Conservation (phyloP, 306 rosid genomes). For the Casuarina glauca region DNA sequence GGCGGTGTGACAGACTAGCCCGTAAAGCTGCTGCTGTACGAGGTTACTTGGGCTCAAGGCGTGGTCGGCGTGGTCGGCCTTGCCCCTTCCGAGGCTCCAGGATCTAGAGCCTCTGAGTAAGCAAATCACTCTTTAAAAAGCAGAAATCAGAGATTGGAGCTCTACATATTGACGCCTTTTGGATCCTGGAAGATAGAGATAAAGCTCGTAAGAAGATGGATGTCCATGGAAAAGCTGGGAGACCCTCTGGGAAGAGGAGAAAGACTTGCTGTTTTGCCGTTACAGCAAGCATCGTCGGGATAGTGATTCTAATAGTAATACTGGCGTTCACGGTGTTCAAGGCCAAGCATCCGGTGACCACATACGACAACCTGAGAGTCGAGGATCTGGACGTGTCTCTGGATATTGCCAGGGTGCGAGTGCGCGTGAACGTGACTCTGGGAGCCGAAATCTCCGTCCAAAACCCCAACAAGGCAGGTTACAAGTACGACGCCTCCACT, state of each 20-base stretch:
- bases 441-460: conserved; percentile 33
- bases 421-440: conserved; percentile 51
- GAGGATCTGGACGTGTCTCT: conserved; percentile 32
- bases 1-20: no score
- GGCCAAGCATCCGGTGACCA: conserved; percentile 31
- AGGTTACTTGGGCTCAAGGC: no score
- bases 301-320: conserved; percentile 26
- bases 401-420: neutral
- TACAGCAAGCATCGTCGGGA: neutral
- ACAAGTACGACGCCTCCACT: conserved; percentile 38
- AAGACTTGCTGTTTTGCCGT: conserved; percentile 23
- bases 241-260: conserved; percentile 21
- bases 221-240: neutral
- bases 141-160: no score
- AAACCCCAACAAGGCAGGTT: conserved; percentile 57
- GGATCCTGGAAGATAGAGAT: no score
- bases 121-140: no score
- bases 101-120: no score
- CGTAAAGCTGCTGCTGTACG: no score
- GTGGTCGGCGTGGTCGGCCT: no score
- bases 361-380: conserved; percentile 30
- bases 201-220: neutral
- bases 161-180: no score
- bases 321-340: conserved; percentile 56
- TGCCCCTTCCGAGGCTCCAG: no score